Evolutionary conservation across 2,329 filamentous ascomycete species (phyloP).

Genomic region (Botrytis medusae): DNA sequence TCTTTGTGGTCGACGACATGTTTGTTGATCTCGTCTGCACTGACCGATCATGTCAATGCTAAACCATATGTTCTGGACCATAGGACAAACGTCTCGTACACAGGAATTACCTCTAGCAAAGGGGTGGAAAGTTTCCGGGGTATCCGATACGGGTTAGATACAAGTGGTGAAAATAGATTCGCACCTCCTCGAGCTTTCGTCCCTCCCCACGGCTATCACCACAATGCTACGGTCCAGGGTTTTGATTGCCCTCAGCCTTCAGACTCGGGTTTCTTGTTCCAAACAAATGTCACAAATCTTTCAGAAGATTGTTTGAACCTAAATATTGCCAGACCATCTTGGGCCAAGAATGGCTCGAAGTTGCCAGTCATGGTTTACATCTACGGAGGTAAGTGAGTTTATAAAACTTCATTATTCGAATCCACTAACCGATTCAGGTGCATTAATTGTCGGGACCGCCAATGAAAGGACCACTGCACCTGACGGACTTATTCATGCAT

Average conservation of each 20-base stretch:
- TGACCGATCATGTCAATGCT: not conserved
- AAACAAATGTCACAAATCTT: constrained; percentile 43
- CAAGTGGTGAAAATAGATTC: constrained; percentile 47
- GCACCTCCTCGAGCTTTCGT: constrained; percentile 44
- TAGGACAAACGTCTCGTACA: constrained; percentile 42
- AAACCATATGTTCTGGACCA: constrained; percentile 30
- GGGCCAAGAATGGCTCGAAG: constrained; percentile 52
- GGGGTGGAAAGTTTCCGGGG: constrained; percentile 49
- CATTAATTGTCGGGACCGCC: constrained; percentile 23
- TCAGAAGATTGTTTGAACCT: constrained; percentile 63
- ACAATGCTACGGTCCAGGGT: constrained; percentile 45
- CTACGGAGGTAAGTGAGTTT: constrained; percentile 57
- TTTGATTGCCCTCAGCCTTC: constrained; percentile 48
- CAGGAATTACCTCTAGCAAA: constrained; percentile 44
- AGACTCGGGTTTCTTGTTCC: constrained; percentile 39
- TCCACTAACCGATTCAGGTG: constrained; percentile 20
- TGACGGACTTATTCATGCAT: constrained; percentile 49
- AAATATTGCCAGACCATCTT: constrained; percentile 56
- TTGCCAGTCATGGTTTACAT: constrained; percentile 69
- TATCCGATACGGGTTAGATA: constrained; percentile 50
- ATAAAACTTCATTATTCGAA: constrained; percentile 24
- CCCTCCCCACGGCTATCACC: constrained; percentile 38
- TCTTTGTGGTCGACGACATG: constrained; percentile 3
- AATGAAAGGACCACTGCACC: constrained; percentile 38
- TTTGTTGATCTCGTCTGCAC: not conserved